Evolutionary conservation across 2,329 filamentous ascomycete species (phyloP), one percentile per base, ranked within the genome.

Genomic region (Colletotrichum lini): DNA sequence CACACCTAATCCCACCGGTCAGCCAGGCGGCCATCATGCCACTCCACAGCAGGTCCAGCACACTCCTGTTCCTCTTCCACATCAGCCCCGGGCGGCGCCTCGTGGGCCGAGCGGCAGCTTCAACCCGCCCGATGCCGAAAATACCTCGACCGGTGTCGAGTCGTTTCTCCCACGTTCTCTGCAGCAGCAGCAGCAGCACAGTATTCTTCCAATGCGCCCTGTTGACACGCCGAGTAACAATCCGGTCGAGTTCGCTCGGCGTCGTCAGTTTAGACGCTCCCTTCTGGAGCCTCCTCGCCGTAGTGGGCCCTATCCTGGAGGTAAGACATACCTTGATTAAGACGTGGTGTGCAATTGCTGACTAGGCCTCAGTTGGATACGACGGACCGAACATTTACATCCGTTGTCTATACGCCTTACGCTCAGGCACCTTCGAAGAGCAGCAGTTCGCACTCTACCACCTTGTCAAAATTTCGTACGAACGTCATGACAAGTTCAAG

Each of bases 401-500:
- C 59, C 92, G 95, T 53, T 97, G 94, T 73, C 88, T 97, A 47
- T 91, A 95, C 75, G 92, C 95, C 5, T 84, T 99, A 35, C 93
- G 93, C 73, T 98, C 94, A 16, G 90, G 90, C 2, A 90, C 97
- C 35, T 88, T 89, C 4, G 88, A 91, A 15, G 96, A 99, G 79
- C 93, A 98, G 77, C 91, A 94, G n/a, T 98, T 97, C 82, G 96
- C 95, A 0, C 85, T 98, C 13, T 94, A 97, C 76, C 96, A 98
- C 77, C 84, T 98, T 4, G 95, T 98, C 71, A 97, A 98, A 79
- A 98, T 98, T 38, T 98, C 95, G 0, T 96, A 92, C 78, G 95
- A 98, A 80, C 90, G 95, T 53, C 96, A 96, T 56, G 96, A 98
- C 79, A 98, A 98, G 81, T 98, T 97, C 82, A 93, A 94, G 72